Evolutionary conservation across 1,139 yeast genomes (phyloP).

Genomic region (Hansenula sp.): DNA sequence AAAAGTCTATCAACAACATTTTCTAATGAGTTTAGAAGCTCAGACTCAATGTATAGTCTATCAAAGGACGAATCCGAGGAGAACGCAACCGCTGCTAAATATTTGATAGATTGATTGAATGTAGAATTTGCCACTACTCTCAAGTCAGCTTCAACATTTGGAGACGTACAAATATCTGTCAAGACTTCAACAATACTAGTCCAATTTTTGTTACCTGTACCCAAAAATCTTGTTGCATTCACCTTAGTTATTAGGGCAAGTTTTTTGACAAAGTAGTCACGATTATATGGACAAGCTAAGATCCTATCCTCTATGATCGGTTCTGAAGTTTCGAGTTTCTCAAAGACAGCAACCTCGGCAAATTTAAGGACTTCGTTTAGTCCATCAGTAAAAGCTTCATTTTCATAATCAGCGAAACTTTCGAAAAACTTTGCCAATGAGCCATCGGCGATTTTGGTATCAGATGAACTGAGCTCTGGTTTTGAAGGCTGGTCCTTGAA

Average conservation of each 20-base stretch:
- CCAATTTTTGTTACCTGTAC: slow-evolving; percentile 40
- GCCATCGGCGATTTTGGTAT: slow-evolving; percentile 47
- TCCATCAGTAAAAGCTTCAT: slow-evolving; percentile 44
- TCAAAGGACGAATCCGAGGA: slow-evolving; percentile 6
- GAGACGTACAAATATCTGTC: slow-evolving; percentile 37
- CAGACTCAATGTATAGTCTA: slow-evolving; percentile 12
- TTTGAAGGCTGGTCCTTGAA: slow-evolving; percentile 34
- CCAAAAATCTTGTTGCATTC: slow-evolving; percentile 47
- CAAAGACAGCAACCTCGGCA: slow-evolving; percentile 29
- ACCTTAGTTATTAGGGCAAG: slow-evolving; percentile 44
- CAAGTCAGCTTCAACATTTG: slow-evolving; percentile 35
- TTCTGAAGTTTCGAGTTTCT: slow-evolving; percentile 6
- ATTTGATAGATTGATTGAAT: slow-evolving; percentile 46
- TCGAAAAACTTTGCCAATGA: slow-evolving; percentile 60
- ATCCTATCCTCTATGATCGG: slow-evolving; percentile 17
- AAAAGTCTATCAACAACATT: slow-evolving; percentile 14
- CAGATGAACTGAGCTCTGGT: slow-evolving; percentile 33
- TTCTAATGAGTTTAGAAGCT: slow-evolving; percentile 18
- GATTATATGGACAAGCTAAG: slow-evolving; percentile 29
- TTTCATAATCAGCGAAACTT: slow-evolving; percentile 52
- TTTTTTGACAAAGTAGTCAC: slow-evolving; percentile 31
- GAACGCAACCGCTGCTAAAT: slow-evolving; percentile 46
- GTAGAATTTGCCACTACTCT: slow-evolving; percentile 45
- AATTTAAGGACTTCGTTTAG: slow-evolving; percentile 42
- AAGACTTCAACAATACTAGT: slow-evolving; percentile 39